Conservation (phyloP, 768 basidiomycete genomes). For the Leccinum boreale region DNA sequence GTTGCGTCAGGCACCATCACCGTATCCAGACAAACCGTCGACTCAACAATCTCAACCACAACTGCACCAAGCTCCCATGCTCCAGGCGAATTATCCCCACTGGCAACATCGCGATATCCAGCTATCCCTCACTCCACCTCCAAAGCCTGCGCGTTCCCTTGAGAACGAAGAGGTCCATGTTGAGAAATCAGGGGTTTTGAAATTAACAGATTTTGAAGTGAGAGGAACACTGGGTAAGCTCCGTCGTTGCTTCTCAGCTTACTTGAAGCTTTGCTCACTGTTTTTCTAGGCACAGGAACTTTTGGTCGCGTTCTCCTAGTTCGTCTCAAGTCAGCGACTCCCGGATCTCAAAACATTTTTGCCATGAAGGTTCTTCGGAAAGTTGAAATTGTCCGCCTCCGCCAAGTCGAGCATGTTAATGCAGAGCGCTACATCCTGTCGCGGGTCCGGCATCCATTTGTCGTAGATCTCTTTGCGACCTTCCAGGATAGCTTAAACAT, state of each 20-base stretch:
- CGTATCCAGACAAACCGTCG: slow-evolving; percentile 8
- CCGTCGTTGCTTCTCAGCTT: slow-evolving; percentile 16
- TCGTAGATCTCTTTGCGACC: slow-evolving; percentile 93
- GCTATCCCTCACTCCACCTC: slow-evolving; percentile 28
- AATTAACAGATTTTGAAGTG: slow-evolving; percentile 77
- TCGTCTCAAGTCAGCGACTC: slow-evolving; percentile 58
- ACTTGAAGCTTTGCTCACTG: not conserved
- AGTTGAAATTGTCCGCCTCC: slow-evolving; percentile 79
- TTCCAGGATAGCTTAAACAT: slow-evolving; percentile 96
- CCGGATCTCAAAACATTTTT: slow-evolving; percentile 49
- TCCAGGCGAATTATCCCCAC: slow-evolving; percentile 8
- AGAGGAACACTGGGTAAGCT: slow-evolving; percentile 66
- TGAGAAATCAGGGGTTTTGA: slow-evolving; percentile 51
- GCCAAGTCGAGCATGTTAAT: slow-evolving; percentile 98
- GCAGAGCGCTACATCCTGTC: slow-evolving; percentile 94
- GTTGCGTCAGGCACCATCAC: slow-evolving; percentile 12
- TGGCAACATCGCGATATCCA: slow-evolving; percentile 9
- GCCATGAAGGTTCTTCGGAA: slow-evolving; percentile 91
- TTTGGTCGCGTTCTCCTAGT: slow-evolving; percentile 93
- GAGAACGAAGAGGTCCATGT: slow-evolving; percentile 72
- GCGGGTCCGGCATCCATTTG: slow-evolving; percentile 88
- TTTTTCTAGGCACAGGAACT: slow-evolving; percentile 82
- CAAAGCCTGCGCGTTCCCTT: slow-evolving; percentile 48
- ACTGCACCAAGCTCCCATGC: not conserved
- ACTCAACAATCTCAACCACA: slow-evolving; percentile 9